Evolutionary conservation across 768 basidiomycete genomes (phyloP).

Genomic region (Guyanaporus albipodus): DNA sequence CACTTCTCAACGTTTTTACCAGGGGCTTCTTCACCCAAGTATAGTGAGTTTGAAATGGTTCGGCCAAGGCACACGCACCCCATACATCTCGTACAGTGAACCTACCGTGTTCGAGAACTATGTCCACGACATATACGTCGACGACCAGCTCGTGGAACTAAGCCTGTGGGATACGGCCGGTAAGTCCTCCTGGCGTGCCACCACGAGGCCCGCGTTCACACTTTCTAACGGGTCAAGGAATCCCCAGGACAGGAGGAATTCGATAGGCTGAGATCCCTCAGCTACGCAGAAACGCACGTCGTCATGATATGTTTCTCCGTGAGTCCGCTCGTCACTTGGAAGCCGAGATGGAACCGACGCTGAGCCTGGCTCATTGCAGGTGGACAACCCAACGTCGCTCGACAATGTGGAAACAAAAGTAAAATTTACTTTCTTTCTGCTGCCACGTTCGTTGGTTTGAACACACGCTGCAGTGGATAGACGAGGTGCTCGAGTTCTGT

Average conservation of each 20-base stretch:
- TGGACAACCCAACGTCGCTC: conserved; percentile 91
- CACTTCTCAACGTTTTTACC: conserved; percentile 83
- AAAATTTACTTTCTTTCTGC: not conserved
- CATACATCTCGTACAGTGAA: conserved; percentile 46
- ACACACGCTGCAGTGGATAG: conserved; percentile 74
- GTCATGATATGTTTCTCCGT: conserved; percentile 97
- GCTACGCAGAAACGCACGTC: conserved; percentile 95
- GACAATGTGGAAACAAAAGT: conserved; percentile 97
- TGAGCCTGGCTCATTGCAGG: conserved; percentile 38
- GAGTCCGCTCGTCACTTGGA: conserved; percentile 18
- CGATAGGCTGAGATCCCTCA: conserved; percentile 87
- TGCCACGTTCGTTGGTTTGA: not conserved
- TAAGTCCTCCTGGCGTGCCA: conserved; percentile 29
- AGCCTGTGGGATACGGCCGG: conserved; percentile 98
- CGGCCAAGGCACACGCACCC: not conserved
- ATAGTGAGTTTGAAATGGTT: conserved; percentile 55
- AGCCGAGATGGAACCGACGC: not conserved
- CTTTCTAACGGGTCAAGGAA: conserved; percentile 33
- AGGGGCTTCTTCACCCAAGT: conserved; percentile 92
- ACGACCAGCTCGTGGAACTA: conserved; percentile 84
- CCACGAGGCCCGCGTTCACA: conserved; percentile 10
- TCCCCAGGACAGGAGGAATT: conserved; percentile 89
- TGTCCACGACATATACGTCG: conserved; percentile 83
- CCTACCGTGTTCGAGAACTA: conserved; percentile 98
- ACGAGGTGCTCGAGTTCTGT: conserved; percentile 89